These are phyloP conservation scores for Calocybe cyanea DNA, from an alignment of 768 basidiomycete species.

Conservation along the genomic window DNA sequence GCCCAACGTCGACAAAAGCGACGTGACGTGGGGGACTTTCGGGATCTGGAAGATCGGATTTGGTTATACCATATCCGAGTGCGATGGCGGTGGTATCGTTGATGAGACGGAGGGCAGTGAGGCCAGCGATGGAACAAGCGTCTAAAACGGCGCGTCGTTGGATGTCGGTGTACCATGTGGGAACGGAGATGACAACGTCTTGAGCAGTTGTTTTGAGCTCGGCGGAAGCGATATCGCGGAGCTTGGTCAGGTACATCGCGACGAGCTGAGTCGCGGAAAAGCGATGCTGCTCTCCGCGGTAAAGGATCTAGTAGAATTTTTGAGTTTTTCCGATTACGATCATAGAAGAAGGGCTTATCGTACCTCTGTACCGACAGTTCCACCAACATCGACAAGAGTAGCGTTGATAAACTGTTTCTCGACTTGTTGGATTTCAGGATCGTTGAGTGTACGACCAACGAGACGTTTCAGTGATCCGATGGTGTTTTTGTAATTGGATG, in stretches of 20 bases:
- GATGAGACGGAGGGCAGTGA: constrained; percentile 91
- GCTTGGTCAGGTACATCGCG: constrained; percentile 87
- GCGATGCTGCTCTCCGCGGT: constrained; percentile 72
- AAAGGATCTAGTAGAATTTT: constrained; percentile 73
- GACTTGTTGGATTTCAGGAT: constrained; percentile 75
- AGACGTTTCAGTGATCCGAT: constrained; percentile 90
- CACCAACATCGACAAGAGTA: constrained; percentile 77
- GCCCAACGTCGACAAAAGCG: constrained; percentile 94
- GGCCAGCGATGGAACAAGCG: constrained; percentile 83
- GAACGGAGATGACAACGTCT: constrained; percentile 94
- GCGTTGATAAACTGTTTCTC: constrained; percentile 94
- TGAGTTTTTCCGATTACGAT: too few relatives aligned
- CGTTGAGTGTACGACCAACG: constrained; percentile 74
- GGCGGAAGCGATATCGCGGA: constrained; percentile 78
- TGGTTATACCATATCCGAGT: constrained; percentile 98
- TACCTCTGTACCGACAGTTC: constrained; percentile 84
- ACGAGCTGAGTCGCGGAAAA: constrained; percentile 91
- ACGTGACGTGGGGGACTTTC: constrained; percentile 83
- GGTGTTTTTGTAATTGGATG: constrained; percentile 97
- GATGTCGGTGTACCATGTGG: constrained; percentile 94
- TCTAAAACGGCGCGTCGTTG: constrained; percentile 90
- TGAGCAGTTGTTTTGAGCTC: constrained; percentile 87
- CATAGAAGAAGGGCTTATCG: constrained; percentile 26
- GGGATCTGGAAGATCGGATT: constrained; percentile 87
- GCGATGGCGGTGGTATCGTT: constrained; percentile 96